Percentiles rank a stretch among this genome's conserved stretches.
These are phyloP conservation scores for Hirschioporus abietinus DNA, from an alignment of 768 basidiomycete species.

Conservation along the genomic window DNA sequence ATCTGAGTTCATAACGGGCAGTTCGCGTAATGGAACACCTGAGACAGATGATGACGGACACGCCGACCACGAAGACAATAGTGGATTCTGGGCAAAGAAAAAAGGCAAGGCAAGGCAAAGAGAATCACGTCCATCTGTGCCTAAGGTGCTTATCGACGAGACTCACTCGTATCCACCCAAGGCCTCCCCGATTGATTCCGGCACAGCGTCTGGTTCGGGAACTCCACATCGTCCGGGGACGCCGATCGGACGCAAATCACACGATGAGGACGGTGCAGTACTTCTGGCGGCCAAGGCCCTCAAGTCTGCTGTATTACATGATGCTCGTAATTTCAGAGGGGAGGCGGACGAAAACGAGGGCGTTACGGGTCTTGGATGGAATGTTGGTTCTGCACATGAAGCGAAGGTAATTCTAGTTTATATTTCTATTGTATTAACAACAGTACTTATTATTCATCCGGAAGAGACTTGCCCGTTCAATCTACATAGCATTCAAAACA, in stretches of 20 bases:
- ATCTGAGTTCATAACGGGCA: conserved; percentile 17
- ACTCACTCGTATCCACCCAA: neutral
- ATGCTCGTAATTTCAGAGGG: conserved; percentile 65
- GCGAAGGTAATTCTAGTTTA: conserved; percentile 46
- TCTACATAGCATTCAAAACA: conserved; percentile 54
- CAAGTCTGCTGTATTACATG: conserved; percentile 67
- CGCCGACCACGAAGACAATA: conserved; percentile 7
- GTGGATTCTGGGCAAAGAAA: conserved; percentile 12
- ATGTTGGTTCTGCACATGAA: conserved; percentile 53
- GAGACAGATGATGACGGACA: conserved; percentile 14
- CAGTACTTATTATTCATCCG: conserved; percentile 6
- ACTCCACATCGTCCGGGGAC: conserved; percentile 11
- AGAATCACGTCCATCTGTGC: conserved; percentile 3
- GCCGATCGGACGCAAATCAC: conserved; percentile 18
- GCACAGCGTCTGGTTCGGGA: conserved; percentile 4
- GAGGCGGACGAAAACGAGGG: conserved; percentile 31
- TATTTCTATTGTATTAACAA: neutral
- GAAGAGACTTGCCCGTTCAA: conserved; percentile 63
- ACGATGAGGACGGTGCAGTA: conserved; percentile 29
- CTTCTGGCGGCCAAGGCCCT: conserved; percentile 57
- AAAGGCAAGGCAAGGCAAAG: conserved; percentile 28
- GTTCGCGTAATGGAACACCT: conserved; percentile 15
- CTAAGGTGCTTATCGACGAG: neutral
- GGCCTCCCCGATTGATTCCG: neutral
- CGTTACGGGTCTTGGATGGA: conserved; percentile 37